These are phyloP conservation scores for Phytophthora cryptogea DNA, from an alignment of 352 stramenopile genomes.

Conservation along the genomic window DNA sequence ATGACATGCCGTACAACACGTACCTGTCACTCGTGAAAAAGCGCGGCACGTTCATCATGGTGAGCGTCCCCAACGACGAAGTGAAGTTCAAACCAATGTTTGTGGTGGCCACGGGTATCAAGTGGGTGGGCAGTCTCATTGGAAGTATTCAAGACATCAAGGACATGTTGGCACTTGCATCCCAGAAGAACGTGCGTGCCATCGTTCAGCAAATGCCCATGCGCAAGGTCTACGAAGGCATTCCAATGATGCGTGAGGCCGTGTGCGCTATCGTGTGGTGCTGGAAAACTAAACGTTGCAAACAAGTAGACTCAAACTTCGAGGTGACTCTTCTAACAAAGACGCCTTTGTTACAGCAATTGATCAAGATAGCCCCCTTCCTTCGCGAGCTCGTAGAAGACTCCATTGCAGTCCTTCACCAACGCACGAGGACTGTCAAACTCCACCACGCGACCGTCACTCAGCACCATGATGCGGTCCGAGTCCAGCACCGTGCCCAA, in stretches of 20 bases:
- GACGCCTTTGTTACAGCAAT: slow-evolving; percentile 6
- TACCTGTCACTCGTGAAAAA: slow-evolving; percentile 27
- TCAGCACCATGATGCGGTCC: slow-evolving; percentile 85
- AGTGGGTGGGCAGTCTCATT: slow-evolving; percentile 10
- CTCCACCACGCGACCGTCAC: slow-evolving; percentile 81
- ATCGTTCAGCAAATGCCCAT: slow-evolving; percentile 53
- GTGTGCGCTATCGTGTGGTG: slow-evolving; percentile 22
- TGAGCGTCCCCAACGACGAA: slow-evolving; percentile 35
- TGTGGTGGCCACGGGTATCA: slow-evolving; percentile 2
- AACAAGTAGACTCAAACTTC: neutral
- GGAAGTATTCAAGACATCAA: slow-evolving; percentile 20
- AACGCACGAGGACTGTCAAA: slow-evolving; percentile 69
- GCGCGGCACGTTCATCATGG: slow-evolving; percentile 34
- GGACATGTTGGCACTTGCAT: slow-evolving; percentile 78
- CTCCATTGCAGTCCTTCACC: neutral
- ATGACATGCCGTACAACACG: slow-evolving; percentile 38
- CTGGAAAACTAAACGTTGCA: slow-evolving; percentile 22
- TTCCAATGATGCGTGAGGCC: slow-evolving; percentile 13
- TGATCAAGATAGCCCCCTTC: slow-evolving; percentile 23
- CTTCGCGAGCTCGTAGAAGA: slow-evolving; percentile 15
- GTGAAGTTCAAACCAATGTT: slow-evolving; percentile 47
- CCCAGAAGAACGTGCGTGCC: slow-evolving; percentile 55
- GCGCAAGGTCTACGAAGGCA: slow-evolving; percentile 24
- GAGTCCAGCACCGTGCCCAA: slow-evolving; percentile 51
- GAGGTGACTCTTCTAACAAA: neutral